Evolutionary conservation across 352 stramenopile species (phyloP), one percentile per base, ranked within the genome.

Genomic region (Phytophthora hibernalis): DNA sequence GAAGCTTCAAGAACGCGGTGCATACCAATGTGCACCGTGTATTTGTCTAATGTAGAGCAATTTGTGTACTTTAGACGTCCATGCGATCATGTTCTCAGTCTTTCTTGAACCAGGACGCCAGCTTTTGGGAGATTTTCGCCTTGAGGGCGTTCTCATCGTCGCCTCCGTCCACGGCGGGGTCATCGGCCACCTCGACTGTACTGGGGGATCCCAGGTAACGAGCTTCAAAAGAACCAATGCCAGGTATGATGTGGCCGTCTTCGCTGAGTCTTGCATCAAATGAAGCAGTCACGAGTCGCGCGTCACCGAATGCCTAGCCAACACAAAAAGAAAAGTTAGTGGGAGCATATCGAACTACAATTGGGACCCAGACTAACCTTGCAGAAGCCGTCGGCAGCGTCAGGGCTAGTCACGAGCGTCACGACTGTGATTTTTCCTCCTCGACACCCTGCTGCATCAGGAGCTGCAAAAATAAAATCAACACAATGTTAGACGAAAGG

Each of bases 351-450:
- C 30, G 3, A 15, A 24, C 15, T 42, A 21, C 18, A 20, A 42
- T 16, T n/a, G 21, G 47, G 20, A 44, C 1, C 16, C 20, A 30
- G 43, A 10, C 24, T n/a, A 57, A 90, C 85, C 65, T 92, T 81
- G 75, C 87, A 93, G 43, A 95, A 95, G 12, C 70, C 69, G 59
- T 94, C 87, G 5, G 85, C 85, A n/a, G 77, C 87, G 60, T 92
- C 85, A 0, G 83, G 87, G 52, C 84, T 92, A 28, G 85, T 95
- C 10, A 94, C 83, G 9, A 95, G 76, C 13, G 85, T 91, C 18
- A 94, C 84, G 3, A 95, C 71, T 22, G 87, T 92, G 42, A 95
- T 89, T 93, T 85, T 40, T 90, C 83, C 45, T 92, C 76, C 30
- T 88, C 72, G 0, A 92, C 87, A 26, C 85, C 85, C 59, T 90